These are phyloP conservation scores for Speleostelium caveatum DNA, from an alignment of 78 protist species.

Conservation along the genomic window DNA sequence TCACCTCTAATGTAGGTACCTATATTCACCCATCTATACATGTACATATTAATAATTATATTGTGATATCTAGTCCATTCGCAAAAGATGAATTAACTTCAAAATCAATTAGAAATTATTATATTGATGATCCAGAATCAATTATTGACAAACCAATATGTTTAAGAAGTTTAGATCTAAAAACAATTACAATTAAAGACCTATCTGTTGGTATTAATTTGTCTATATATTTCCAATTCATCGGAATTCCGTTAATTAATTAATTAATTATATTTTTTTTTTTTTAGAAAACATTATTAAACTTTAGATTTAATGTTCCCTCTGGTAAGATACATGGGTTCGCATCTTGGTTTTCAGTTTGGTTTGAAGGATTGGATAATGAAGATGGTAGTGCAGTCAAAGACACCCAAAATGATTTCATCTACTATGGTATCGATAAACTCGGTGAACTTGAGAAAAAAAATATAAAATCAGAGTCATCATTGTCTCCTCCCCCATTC, in stretches of 20 bases:
- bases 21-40: not conserved
- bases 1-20: constrained; percentile 52
- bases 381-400: not conserved
- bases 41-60: too few relatives aligned
- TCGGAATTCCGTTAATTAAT: not conserved
- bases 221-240: not conserved
- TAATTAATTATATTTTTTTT: not conserved
- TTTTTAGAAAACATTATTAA: constrained; percentile 29
- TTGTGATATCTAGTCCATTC: constrained; percentile 23
- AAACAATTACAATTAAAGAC: constrained; percentile 34
- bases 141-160: constrained; percentile 33
- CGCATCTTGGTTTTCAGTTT: constrained; percentile 60
- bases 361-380: constrained; percentile 37
- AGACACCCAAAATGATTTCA: not conserved
- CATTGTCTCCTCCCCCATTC: constrained; percentile 17
- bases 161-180: constrained; percentile 36
- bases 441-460: constrained; percentile 20
- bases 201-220: constrained; percentile 4
- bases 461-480: not conserved
- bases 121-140: constrained; percentile 13
- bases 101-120: constrained; percentile 64
- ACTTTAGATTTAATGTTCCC: constrained; percentile 34
- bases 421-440: constrained; percentile 4
- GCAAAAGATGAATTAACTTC: constrained; percentile 33
- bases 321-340: constrained; percentile 44